Evolutionary conservation across 768 basidiomycete species (phyloP), one percentile per base, ranked within the genome.

Genomic region (Suillus fuscotomentosus): DNA sequence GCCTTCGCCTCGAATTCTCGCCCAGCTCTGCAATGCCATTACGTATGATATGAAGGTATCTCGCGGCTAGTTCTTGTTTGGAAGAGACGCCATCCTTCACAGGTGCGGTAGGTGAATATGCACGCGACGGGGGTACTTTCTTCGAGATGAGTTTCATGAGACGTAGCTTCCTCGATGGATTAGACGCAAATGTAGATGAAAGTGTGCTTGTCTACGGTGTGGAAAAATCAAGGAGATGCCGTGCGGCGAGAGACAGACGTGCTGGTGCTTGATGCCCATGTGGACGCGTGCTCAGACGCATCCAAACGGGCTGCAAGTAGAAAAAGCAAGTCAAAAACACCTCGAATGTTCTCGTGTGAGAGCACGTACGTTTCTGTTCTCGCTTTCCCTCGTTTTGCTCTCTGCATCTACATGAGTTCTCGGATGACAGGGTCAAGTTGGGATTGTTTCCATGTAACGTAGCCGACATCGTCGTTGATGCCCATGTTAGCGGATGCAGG

Each of bases 21-120:
- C 75, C 74, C 20, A 73, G 17, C 20, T 69, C 61, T 31, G 45
- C 68, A 39, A 67, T 69, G 9, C 67, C 65, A n/a, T 72, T 65
- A 39, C 66, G 64, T 50, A 75, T 72, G 20, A 73, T 27, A 27
- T 27, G 39, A 20, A 59, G 24, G 9, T 42, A 24, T 5, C 10
- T 24, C 11, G 57, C 57, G 8, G 41, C 15, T 11, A 10, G 24
- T 15, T 42, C 24, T 59, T 24, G 10, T 27, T 57, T 10, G 41
- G 27, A 24, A 42, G 39, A 24, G 3, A 41, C 41, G 3, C 41
- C 27, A 42, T 42, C 27, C 11, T 59, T 42, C 41, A 17, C 41
- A 4, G 38, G 57, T 10, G 57, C 5, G 1, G 57, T 42, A 6
- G 24, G 11, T 42, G 39, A 27, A 42, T 42, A 59, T 7, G 41